These are phyloP conservation scores for Ogataea parapolymorpha DNA, from an alignment of 805 yeast species.

Conservation along the genomic window DNA sequence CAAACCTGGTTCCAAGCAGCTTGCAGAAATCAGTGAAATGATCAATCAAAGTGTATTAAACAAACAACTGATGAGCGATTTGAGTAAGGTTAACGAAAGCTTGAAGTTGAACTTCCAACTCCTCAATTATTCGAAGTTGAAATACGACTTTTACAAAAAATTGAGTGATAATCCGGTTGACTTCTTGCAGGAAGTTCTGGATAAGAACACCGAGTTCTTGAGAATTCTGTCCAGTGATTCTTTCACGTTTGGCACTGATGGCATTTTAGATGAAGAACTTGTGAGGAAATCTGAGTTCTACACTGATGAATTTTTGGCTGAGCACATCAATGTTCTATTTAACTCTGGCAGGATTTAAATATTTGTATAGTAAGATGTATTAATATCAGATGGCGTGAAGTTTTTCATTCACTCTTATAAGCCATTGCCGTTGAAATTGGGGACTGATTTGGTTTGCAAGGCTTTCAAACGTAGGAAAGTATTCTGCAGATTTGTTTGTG, in stretches of 20 bases:
- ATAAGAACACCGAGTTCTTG: constrained; percentile 78
- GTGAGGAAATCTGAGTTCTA: constrained; percentile 84
- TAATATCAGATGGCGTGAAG: constrained; percentile 1
- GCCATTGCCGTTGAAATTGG: constrained; percentile 21
- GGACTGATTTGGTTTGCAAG: constrained; percentile 19
- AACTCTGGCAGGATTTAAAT: constrained; percentile 48
- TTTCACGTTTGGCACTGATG: constrained; percentile 33
- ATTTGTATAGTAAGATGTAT: constrained; percentile 7
- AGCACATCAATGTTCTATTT: constrained; percentile 73
- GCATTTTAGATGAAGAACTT: constrained; percentile 66
- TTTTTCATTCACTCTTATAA: constrained; percentile 10
- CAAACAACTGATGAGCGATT: constrained; percentile 40
- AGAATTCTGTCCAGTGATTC: constrained; percentile 81
- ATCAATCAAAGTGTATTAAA: constrained; percentile 43
- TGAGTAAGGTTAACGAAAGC: constrained; percentile 32
- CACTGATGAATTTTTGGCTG: constrained; percentile 71
- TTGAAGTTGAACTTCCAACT: constrained; percentile 48
- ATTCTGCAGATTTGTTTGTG: constrained; percentile 4
- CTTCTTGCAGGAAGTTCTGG: constrained; percentile 69
- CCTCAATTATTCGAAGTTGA: constrained; percentile 54
- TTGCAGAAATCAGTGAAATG: constrained; percentile 40
- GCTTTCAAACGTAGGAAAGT: constrained; percentile 31
- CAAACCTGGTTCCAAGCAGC: constrained; percentile 34
- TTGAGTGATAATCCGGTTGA: constrained; percentile 74
- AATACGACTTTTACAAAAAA: constrained; percentile 74